phyloP scores from a whole-genome alignment of 2,329 filamentous ascomycete genomes.

The Acarospora socialis region DNA sequence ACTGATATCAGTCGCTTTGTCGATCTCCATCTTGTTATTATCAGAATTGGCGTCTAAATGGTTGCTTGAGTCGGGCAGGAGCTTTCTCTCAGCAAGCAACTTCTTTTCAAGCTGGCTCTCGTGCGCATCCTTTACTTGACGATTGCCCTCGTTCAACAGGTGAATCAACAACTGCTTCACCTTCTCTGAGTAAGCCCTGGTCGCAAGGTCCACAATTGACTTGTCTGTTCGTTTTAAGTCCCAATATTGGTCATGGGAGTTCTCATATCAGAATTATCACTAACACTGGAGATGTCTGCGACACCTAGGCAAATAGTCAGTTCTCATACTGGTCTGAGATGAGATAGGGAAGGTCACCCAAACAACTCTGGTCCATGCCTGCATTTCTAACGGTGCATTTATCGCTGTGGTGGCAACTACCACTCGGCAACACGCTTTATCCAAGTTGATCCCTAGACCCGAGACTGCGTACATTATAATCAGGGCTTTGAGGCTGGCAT shows the following conservation, averaged over 20 bases:
- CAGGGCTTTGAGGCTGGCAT: background rate
- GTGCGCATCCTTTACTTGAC: background rate
- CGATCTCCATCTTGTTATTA: too few species aligned
- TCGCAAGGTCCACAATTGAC: background rate
- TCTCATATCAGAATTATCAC: background rate
- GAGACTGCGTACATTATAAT: background rate
- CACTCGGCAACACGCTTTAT: background rate
- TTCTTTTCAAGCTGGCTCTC: background rate
- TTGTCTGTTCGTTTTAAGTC: background rate
- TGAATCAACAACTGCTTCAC: background rate
- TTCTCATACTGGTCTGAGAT: background rate
- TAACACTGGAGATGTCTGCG: background rate
- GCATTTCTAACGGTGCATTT: background rate
- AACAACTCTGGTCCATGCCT: background rate
- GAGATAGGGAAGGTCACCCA: too few species aligned
- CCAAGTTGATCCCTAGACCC: background rate
- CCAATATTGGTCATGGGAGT: background rate
- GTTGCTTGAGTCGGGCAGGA: too few species aligned
- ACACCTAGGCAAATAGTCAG: background rate
- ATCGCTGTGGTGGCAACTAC: background rate
- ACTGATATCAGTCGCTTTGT: too few species aligned
- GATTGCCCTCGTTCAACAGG: background rate
- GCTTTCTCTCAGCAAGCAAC: too few species aligned
- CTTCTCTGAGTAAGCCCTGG: background rate
- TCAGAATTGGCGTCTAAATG: too few species aligned